Evolutionary conservation across 768 basidiomycete species (phyloP), one percentile per base, ranked within the genome.

Genomic region (Postia placenta): DNA sequence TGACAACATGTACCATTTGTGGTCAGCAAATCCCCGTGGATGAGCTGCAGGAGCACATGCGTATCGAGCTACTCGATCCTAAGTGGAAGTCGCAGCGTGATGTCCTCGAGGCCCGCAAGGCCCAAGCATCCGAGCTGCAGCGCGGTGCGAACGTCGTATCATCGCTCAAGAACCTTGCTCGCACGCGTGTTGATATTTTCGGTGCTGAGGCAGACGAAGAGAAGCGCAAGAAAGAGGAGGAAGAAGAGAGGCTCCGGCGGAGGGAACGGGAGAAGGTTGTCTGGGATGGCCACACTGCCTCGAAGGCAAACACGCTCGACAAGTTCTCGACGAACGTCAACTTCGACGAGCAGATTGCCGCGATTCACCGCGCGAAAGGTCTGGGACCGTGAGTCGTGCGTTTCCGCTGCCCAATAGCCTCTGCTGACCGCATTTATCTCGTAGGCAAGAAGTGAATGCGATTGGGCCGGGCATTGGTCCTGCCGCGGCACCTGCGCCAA

Each of bases 271-370:
- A 98, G 69, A 93, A 89, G 64, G 88, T 91, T 56, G 90, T 97
- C 42, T 99, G 96, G 96, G 96, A 98, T 68, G 96, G 96, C 59
- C 94, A 98, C 67, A 94, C 94, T 1, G 88, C 92, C 38, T 88
- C 92, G 38, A 97, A 94, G 69, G 86, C 86, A 42, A 83, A 81
- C 56, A 96, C 92, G 1, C 74, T 93, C 61, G 89, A 93, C 76
- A 92, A 92, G 62, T 99, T 86, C 73, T 93, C 93, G 42, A 84
- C 82, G 14, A 86, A 87, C 54, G 92, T 90, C 73, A 94, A 92
- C 64, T 85, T 98, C 64, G 92, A 97, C 69, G 93, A 97, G 62
- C 96, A 99, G 65, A 99, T 99, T 64, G 91, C 91, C 38, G 92
- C 93, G 42, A 92, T 98, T 50, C 94, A 96, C 69, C 87, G 87